Conservation (phyloP, 1,284 basidiomycete species). For the Thecaphora thlaspeos region DNA sequence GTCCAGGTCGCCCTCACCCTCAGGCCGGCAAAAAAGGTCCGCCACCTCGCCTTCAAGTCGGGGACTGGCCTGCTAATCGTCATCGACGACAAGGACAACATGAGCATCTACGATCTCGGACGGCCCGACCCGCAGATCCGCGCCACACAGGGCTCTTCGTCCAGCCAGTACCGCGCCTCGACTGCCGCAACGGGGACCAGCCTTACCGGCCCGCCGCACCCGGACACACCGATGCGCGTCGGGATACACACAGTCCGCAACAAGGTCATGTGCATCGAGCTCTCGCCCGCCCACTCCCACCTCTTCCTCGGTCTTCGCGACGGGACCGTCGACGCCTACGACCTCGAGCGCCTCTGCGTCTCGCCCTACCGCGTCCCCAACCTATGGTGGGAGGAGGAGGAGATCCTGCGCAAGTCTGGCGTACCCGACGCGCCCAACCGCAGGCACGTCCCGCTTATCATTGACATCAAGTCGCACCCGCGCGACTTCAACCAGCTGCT, state of each 20-base stretch:
- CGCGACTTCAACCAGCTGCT: slow-evolving; percentile 77
- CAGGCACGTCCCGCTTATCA: slow-evolving; percentile 56
- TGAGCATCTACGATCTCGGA: slow-evolving; percentile 72
- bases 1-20: slow-evolving; percentile 65
- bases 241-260: slow-evolving; percentile 43
- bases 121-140: slow-evolving; percentile 58
- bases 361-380: slow-evolving; percentile 58
- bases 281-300: slow-evolving; percentile 75
- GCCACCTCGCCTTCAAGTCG: slow-evolving; percentile 67
- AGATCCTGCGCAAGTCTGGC: slow-evolving; percentile 65
- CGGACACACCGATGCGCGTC: slow-evolving; percentile 43
- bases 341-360: slow-evolving; percentile 55
- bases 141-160: slow-evolving; percentile 26
- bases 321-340: slow-evolving; percentile 60
- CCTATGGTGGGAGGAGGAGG: slow-evolving; percentile 73
- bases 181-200: slow-evolving; percentile 25
- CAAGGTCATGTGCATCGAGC: slow-evolving; percentile 63
- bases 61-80: slow-evolving; percentile 66
- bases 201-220: slow-evolving; percentile 32
- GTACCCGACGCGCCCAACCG: slow-evolving; percentile 62
- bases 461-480: slow-evolving; percentile 66
- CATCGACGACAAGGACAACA: slow-evolving; percentile 68
- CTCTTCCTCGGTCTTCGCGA: slow-evolving; percentile 63
- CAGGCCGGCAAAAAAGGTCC: slow-evolving; percentile 64
- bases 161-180: slow-evolving; percentile 25